A percentile compares a stretch with the other conserved stretches of the same genome.
phyloP scores from a whole-genome alignment of 1,284 basidiomycete genomes.

The Ustilago crameri region DNA sequence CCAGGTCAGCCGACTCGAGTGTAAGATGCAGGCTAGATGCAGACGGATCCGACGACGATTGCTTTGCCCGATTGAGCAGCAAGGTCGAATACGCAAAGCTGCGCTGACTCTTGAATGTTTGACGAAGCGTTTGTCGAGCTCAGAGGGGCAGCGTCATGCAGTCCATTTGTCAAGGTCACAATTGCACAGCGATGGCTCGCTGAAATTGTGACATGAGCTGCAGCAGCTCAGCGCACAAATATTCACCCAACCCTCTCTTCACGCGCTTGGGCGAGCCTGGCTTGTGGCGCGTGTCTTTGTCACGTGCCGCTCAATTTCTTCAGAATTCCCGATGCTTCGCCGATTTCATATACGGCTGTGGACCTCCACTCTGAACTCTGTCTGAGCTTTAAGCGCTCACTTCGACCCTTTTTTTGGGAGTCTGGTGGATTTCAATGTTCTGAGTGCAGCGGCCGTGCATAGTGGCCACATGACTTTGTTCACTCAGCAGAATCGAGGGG shows the following conservation, averaged over 20 bases:
- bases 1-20: slow-evolving; percentile 24
- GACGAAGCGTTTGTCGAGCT: too few relatives aligned
- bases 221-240: slow-evolving; percentile 2
- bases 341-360: not conserved
- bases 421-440: too few relatives aligned
- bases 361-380: slow-evolving; percentile 12
- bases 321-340: not conserved
- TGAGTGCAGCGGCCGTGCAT: too few relatives aligned
- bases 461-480: slow-evolving; percentile 7
- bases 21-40: slow-evolving; percentile 4
- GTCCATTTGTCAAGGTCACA: too few relatives aligned
- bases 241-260: slow-evolving; percentile 3
- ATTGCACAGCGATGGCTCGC: too few relatives aligned
- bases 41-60: slow-evolving; percentile 16
- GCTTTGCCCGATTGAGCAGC: not conserved
- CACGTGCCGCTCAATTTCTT: slow-evolving; percentile 18
- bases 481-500: too few relatives aligned
- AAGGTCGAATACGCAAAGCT: not conserved
- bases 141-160: too few relatives aligned
- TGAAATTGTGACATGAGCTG: not conserved
- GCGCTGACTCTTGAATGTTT: not conserved
- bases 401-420: slow-evolving; percentile 7
- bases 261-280: slow-evolving; percentile 15
- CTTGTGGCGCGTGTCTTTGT: slow-evolving; percentile 16
- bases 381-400: too few relatives aligned